These are phyloP conservation scores for Debaryomyces robertsiae DNA, from an alignment of 1,139 yeast species.

Conservation along the genomic window DNA sequence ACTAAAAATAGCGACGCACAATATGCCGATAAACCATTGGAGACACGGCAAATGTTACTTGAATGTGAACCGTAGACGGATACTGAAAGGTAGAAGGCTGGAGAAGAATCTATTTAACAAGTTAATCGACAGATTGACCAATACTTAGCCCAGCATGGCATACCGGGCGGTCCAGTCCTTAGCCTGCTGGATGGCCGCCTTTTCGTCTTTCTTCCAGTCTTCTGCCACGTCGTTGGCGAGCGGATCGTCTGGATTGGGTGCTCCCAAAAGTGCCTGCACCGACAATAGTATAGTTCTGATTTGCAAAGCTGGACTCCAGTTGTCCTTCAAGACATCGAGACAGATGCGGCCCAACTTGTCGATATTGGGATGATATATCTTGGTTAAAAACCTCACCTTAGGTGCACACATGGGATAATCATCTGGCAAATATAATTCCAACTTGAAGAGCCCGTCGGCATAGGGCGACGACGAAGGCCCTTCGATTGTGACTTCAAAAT, in stretches of 20 bases:
- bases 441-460: slow-evolving; percentile 72
- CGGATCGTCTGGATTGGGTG: slow-evolving; percentile 98
- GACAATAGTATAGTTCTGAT: slow-evolving; percentile 91
- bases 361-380: slow-evolving; percentile 94
- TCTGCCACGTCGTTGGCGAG: slow-evolving; percentile 97
- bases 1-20: too few relatives aligned
- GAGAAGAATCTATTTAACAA: too few relatives aligned
- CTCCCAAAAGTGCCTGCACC: slow-evolving; percentile 89
- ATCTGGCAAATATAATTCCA: slow-evolving; percentile 82
- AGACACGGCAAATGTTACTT: too few relatives aligned
- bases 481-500: slow-evolving; percentile 80
- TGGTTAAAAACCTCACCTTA: slow-evolving; percentile 86
- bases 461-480: slow-evolving; percentile 91
- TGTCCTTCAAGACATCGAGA: slow-evolving; percentile 86
- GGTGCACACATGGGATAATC: slow-evolving; percentile 96
- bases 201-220: slow-evolving; percentile 89
- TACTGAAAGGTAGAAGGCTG: too few relatives aligned
- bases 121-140: too few relatives aligned
- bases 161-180: slow-evolving; percentile 78
- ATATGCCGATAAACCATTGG: too few relatives aligned
- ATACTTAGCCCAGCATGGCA: slow-evolving; percentile 42
- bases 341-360: slow-evolving; percentile 95
- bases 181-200: slow-evolving; percentile 81
- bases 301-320: slow-evolving; percentile 98
- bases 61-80: too few relatives aligned